Evolutionary conservation across 805 yeast species (phyloP).

Genomic region (Metschnikowia similis): DNA sequence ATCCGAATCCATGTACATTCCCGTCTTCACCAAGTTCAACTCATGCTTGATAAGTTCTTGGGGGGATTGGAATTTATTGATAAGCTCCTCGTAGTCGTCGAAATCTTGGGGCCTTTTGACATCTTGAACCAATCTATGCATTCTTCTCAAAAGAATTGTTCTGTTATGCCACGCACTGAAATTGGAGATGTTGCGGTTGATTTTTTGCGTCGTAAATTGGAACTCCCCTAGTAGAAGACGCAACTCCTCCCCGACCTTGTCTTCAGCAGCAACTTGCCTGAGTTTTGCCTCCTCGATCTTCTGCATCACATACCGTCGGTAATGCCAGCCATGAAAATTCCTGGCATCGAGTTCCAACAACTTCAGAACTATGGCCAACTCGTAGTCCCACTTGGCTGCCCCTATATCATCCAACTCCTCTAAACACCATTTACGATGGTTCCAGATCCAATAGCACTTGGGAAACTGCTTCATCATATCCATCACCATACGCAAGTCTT

Average conservation of each 20-base stretch:
- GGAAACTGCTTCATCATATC: constrained; percentile 62
- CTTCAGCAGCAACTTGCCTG: neutral
- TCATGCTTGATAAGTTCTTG: constrained; percentile 49
- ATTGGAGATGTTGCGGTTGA: constrained; percentile 81
- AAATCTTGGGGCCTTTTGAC: neutral
- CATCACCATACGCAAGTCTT: constrained; percentile 62
- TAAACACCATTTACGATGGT: constrained; percentile 82
- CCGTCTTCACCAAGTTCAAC: constrained; percentile 66
- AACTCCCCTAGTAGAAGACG: constrained; percentile 48
- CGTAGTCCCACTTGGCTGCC: constrained; percentile 61
- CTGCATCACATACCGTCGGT: constrained; percentile 67
- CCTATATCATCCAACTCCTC: constrained; percentile 40
- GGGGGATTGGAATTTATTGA: constrained; percentile 26
- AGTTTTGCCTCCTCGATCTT: constrained; percentile 26
- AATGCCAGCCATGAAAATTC: constrained; percentile 95
- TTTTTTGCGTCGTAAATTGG: constrained; percentile 70
- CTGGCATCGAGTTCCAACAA: constrained; percentile 71
- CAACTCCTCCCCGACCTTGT: neutral
- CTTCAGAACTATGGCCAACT: constrained; percentile 64
- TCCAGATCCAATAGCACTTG: constrained; percentile 97
- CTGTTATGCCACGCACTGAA: constrained; percentile 96
- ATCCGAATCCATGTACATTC: constrained; percentile 87
- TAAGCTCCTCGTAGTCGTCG: constrained; percentile 8
- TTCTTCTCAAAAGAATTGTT: constrained; percentile 57
- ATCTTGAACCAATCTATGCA: constrained; percentile 28